Conservation (phyloP, 164 flowering plant species). For the Liquidambar formosana region DNA sequence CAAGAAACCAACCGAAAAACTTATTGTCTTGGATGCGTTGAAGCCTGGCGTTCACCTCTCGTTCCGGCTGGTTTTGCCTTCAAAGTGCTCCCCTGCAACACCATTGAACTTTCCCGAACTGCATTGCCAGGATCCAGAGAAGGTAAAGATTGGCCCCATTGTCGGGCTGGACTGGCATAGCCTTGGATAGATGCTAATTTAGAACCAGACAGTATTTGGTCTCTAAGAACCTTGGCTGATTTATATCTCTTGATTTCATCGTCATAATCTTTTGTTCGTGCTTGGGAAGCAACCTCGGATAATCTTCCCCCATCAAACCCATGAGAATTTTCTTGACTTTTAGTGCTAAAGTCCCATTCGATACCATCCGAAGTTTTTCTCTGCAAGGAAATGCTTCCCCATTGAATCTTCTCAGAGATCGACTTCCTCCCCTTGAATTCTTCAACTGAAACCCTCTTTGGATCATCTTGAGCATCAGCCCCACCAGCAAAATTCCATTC, state of each 20-base stretch:
- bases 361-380: constrained; percentile 25
- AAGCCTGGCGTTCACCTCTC: not conserved
- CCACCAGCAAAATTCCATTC: constrained; percentile 37
- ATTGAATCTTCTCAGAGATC: constrained; percentile 39
- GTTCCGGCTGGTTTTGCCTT: not conserved
- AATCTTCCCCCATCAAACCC: constrained; percentile 21
- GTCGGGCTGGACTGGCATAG: constrained; percentile 28
- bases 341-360: constrained; percentile 21
- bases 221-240: constrained; percentile 33
- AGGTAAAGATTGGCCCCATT: constrained; percentile 16
- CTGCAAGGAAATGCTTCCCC: constrained; percentile 41
- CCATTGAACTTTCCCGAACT: not conserved
- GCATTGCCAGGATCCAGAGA: constrained; percentile 11
- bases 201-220: constrained; percentile 23
- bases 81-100: constrained; percentile 3
- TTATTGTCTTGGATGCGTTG: not conserved
- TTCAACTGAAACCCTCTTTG: constrained; percentile 26
- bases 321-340: constrained; percentile 15
- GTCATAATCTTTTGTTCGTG: constrained; percentile 20
- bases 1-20: not conserved
- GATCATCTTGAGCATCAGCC: constrained; percentile 18
- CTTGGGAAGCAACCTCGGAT: constrained; percentile 16
- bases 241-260: constrained; percentile 34
- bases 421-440: constrained; percentile 42
- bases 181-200: constrained; percentile 19